Base-by-base conservation (phyloP, 2,329 filamentous ascomycete genomes). In the Magnaporthiopsis incrustans region DNA sequence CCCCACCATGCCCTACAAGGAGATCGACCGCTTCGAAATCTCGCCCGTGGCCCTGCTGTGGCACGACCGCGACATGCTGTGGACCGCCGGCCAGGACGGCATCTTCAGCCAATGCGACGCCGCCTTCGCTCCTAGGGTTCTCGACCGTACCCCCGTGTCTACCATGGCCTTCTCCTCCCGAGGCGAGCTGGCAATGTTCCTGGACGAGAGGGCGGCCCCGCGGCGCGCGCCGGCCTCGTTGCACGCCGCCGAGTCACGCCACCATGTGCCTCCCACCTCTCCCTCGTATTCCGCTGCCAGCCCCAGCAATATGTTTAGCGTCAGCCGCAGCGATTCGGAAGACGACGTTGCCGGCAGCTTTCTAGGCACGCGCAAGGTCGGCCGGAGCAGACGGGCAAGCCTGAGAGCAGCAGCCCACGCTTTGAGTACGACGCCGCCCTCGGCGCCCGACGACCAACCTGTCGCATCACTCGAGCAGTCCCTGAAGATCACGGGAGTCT, bases 1-100 rank as follows among this genome's bases (percentile, higher is more conserved):
- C 38, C 85, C 87, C 1, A 84, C 85, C 1, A 81, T 89, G 78
- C 86, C 87, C 0, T 89, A 87, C 70, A 87, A 88, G 67, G 84
- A 87, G 68, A 81, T 89, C 60, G 83, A 87, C 65, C 76, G 82
- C 56, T 89, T 88, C 67, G 81, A 84, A 27, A 78, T 71, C 33
- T 81, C 85, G 3, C 86, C 86, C 1, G 81, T 79, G 11, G 81
- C 81, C 1, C 71, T 89, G 22, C 73, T 87, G 8, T 90, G 87
- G 87, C 84, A 84, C 64, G 81, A 86, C 66, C 82, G 85, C 66
- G 86, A 89, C 67, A 78, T 88, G 59, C 74, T 90, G 0, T 90
- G 87, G 87, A 87, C 85, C 1, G 86, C 82, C 8, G 86, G 86
- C 1, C 80, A 79, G 30, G 86, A 89, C 67, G 84, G 85, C 0